Evolutionary conservation across 1,284 basidiomycete genomes (phyloP).

Genomic region (Leccinum subrobustum): DNA sequence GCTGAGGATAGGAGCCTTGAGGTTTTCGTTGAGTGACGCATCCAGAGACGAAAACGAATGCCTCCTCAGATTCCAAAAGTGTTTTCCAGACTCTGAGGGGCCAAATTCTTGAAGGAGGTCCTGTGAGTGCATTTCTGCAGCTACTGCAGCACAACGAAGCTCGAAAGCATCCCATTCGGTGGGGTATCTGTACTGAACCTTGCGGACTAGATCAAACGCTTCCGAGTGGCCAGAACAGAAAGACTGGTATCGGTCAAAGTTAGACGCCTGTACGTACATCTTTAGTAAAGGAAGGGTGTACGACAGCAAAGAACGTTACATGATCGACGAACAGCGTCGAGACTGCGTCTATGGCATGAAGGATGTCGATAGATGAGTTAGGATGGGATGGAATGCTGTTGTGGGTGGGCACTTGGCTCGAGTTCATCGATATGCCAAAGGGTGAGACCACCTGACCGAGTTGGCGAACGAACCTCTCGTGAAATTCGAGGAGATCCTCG

Average conservation of each 20-base stretch:
- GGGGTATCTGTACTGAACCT: conserved; percentile 56
- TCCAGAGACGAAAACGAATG: conserved; percentile 36
- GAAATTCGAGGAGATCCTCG: conserved; percentile 69
- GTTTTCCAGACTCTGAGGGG: conserved; percentile 18
- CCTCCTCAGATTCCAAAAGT: conserved; percentile 25
- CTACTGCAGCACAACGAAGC: conserved; percentile 60
- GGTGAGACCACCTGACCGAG: conserved; percentile 56
- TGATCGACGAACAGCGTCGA: conserved; percentile 66
- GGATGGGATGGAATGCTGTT: conserved; percentile 2
- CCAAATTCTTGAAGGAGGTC: conserved; percentile 3
- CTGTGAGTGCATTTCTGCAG: conserved; percentile 39
- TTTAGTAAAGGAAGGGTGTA: conserved; percentile 1
- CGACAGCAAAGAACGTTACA: conserved; percentile 40
- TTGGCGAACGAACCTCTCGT: conserved; percentile 66
- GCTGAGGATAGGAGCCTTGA: conserved; percentile 25
- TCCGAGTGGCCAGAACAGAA: conserved; percentile 86
- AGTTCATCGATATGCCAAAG: conserved; percentile 44
- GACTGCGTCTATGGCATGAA: conserved; percentile 50
- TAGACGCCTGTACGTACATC: conserved; percentile 52
- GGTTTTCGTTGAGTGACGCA: conserved; percentile 26
- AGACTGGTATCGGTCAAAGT: conserved; percentile 75
- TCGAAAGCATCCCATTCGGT: conserved; percentile 83
- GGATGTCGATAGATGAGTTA: conserved; percentile 13
- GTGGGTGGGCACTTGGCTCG: conserved; percentile 20
- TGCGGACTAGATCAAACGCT: conserved; percentile 71